A percentile compares a stretch with the other conserved stretches of the same genome.
These are phyloP conservation scores for Suillus weaverae DNA, from an alignment of 768 basidiomycete genomes.

Conservation along the genomic window DNA sequence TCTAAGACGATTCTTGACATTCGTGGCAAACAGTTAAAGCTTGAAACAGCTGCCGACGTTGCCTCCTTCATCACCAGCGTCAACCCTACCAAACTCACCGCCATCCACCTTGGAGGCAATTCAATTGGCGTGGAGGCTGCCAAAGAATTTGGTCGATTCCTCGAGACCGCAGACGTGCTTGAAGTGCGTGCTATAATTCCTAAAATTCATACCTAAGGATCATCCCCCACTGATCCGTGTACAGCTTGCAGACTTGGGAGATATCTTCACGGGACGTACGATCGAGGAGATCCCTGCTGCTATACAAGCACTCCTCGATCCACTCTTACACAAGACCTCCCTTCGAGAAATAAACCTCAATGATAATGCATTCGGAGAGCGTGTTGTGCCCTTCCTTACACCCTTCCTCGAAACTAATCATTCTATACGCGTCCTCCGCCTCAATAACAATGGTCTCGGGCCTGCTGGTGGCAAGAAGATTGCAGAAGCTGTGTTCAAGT, in stretches of 20 bases:
- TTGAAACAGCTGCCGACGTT: slow-evolving; percentile 73
- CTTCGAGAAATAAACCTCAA: slow-evolving; percentile 88
- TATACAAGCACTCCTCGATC: slow-evolving; percentile 83
- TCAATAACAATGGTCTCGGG: slow-evolving; percentile 97
- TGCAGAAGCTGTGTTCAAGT: slow-evolving; percentile 78
- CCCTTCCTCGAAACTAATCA: slow-evolving; percentile 84
- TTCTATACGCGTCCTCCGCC: slow-evolving; percentile 77
- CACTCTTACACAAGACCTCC: slow-evolving; percentile 75
- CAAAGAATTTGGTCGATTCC: slow-evolving; percentile 75
- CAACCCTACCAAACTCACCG: slow-evolving; percentile 69
- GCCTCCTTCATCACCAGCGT: slow-evolving; percentile 67
- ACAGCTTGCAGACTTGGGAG: slow-evolving; percentile 93
- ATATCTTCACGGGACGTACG: slow-evolving; percentile 96
- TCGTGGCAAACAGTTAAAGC: slow-evolving; percentile 54
- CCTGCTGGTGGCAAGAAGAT: slow-evolving; percentile 84
- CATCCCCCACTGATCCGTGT: slow-evolving; percentile 6
- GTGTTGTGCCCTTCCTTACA: slow-evolving; percentile 92
- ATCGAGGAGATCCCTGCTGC: slow-evolving; percentile 94
- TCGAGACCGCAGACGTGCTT: slow-evolving; percentile 63
- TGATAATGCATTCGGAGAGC: slow-evolving; percentile 96
- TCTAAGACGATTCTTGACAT: slow-evolving; percentile 26
- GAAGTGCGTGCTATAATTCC: slow-evolving; percentile 53
- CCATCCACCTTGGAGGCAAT: slow-evolving; percentile 93
- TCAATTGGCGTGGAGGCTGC: slow-evolving; percentile 92
- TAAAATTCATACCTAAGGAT: not conserved